phyloP scores from a whole-genome alignment of 371 early-diverging fungal species.

The Circinella umbellata region DNA sequence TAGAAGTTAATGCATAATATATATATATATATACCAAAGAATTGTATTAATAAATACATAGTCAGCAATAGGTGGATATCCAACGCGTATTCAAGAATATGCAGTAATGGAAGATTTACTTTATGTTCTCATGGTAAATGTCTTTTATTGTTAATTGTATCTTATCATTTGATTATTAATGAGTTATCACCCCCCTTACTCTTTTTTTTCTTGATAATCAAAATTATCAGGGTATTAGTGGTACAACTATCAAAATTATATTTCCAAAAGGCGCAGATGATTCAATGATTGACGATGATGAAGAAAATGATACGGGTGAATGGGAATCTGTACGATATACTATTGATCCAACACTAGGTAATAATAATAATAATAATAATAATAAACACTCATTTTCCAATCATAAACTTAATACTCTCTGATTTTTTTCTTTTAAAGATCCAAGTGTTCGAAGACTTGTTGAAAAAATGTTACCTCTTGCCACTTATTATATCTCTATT shows the following conservation, averaged over 20 bases:
- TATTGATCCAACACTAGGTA: constrained; percentile 61
- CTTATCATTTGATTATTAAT: too few species aligned
- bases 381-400: too few species aligned
- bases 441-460: constrained; percentile 78
- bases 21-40: too few species aligned
- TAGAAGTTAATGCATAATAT: too few species aligned
- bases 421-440: constrained; percentile 52
- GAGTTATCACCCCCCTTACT: too few species aligned
- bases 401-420: too few species aligned
- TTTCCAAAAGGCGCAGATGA: constrained; percentile 36
- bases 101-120: constrained; percentile 87
- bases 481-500: constrained; percentile 73
- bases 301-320: constrained; percentile 21
- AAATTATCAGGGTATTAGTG: constrained; percentile 76
- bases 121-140: constrained; percentile 79
- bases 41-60: constrained; percentile 3
- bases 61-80: constrained; percentile 11
- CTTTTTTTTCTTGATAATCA: too few species aligned
- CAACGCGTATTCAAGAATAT: constrained; percentile 73
- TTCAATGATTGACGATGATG: constrained; percentile 32
- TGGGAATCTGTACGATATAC: constrained; percentile 42
- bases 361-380: background rate
- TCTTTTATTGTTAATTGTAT: too few species aligned
- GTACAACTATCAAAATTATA: constrained; percentile 67
- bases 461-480: constrained; percentile 76